Conservation (phyloP, 139 green algal genomes). For the Closterium sp. region DNA sequence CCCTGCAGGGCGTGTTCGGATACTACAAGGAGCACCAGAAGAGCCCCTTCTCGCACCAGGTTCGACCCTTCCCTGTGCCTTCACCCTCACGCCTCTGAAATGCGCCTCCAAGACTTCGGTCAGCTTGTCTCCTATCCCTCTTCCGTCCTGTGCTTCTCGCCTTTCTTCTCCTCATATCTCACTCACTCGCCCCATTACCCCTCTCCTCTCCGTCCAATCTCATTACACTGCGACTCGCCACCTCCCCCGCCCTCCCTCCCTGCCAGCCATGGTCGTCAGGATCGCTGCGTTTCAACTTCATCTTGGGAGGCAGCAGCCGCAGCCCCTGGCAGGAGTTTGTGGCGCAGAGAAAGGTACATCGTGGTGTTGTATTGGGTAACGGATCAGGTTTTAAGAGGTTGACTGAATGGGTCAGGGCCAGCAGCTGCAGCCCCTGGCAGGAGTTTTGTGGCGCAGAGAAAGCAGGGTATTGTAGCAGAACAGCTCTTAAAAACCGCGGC, state of each 20-base stretch:
- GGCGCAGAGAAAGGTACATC: constrained; percentile 59
- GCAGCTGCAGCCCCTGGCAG: too few species aligned
- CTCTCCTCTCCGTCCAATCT: neutral
- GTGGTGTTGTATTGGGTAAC: too few species aligned
- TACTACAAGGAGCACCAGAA: constrained; percentile 50
- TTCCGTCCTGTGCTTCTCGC: neutral
- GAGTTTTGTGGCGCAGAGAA: neutral
- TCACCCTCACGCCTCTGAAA: neutral
- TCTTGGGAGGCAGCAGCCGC: constrained; percentile 22
- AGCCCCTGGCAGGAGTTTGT: constrained; percentile 56
- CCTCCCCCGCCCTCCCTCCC: neutral
- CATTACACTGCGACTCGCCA: neutral
- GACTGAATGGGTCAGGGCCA: neutral
- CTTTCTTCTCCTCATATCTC: neutral
- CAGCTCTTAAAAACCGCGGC: too few species aligned
- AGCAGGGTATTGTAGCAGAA: too few species aligned
- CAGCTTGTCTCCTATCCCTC: neutral
- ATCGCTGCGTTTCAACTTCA: constrained; percentile 33
- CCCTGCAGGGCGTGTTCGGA: constrained; percentile 8
- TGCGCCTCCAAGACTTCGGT: too few species aligned
- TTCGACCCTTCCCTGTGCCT: neutral
- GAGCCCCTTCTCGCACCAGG: constrained; percentile 43
- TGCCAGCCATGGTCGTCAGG: constrained; percentile 38
- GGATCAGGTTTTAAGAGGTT: too few species aligned
- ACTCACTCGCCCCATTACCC: neutral